Evolutionary conservation across 140 eudicot species (phyloP).

Genomic region (Ambrosia hybrid): DNA sequence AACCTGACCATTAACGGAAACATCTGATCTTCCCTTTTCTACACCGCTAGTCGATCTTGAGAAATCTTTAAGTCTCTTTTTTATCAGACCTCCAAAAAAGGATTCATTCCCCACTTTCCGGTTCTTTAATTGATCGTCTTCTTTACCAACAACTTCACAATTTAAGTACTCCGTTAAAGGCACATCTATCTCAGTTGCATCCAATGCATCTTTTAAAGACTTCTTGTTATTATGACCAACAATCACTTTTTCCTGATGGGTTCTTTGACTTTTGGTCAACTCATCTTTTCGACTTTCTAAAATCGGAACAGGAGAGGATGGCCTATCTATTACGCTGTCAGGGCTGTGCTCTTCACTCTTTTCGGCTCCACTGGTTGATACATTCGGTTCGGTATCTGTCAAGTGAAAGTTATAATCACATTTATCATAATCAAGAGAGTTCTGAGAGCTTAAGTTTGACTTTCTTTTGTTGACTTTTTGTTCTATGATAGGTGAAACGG

Average conservation of each 20-base stretch:
- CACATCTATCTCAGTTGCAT: conserved; percentile 77
- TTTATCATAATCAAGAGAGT: conserved; percentile 47
- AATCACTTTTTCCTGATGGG: conserved; percentile 37
- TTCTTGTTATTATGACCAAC: conserved; percentile 37
- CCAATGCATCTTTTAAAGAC: conserved; percentile 46
- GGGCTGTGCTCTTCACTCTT: conserved; percentile 46
- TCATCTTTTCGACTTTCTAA: conserved; percentile 35
- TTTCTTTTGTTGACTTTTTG: conserved; percentile 31
- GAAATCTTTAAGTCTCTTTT: conserved; percentile 61
- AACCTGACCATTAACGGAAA: conserved; percentile 71
- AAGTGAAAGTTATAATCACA: conserved; percentile 38
- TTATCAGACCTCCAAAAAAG: conserved; percentile 49
- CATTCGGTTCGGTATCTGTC: conserved; percentile 36
- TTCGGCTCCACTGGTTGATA: conserved; percentile 35
- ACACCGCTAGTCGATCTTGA: conserved; percentile 44
- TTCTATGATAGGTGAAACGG: conserved; percentile 26
- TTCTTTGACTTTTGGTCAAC: conserved; percentile 41
- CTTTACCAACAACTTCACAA: conserved; percentile 37
- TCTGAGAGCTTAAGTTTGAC: conserved; percentile 29
- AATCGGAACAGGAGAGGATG: conserved; percentile 24
- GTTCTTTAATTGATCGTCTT: conserved; percentile 42
- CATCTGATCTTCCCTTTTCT: conserved; percentile 47
- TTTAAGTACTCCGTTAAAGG: conserved; percentile 44
- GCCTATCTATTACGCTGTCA: conserved; percentile 31
- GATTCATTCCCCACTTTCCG: conserved; percentile 49